phyloP scores from a whole-genome alignment of 192 early-diverging fungal genomes.

The Backusella sp. region DNA sequence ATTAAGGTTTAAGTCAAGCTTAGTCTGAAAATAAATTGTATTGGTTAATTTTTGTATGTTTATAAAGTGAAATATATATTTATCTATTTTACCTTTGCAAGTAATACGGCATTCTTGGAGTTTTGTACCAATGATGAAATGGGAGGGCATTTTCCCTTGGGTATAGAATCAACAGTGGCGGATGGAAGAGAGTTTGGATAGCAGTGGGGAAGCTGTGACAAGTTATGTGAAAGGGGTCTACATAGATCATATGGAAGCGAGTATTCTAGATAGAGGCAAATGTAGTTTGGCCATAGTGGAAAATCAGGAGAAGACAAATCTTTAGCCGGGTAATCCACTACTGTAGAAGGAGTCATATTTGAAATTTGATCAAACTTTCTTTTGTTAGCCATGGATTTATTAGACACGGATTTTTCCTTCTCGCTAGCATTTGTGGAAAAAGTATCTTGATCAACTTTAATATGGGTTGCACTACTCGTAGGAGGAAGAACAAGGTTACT shows the following conservation, averaged over 20 bases:
- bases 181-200: slow-evolving; percentile 22
- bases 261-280: slow-evolving; percentile 40
- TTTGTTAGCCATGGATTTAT: background rate
- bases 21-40: background rate
- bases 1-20: slow-evolving; percentile 39
- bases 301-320: background rate
- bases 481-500: background rate
- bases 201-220: slow-evolving; percentile 36
- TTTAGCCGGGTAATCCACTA: background rate
- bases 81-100: slow-evolving; percentile 28
- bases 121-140: slow-evolving; percentile 3
- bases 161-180: slow-evolving; percentile 6
- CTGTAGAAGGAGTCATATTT: background rate
- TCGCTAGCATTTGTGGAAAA: background rate
- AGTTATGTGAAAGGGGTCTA: slow-evolving; percentile 32
- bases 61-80: background rate
- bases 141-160: slow-evolving; percentile 31
- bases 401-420: background rate
- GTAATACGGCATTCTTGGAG: slow-evolving; percentile 15
- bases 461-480: background rate
- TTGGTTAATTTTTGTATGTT: background rate
- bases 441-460: background rate
- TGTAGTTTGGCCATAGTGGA: slow-evolving; percentile 42
- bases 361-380: slow-evolving; percentile 8
- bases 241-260: slow-evolving; percentile 24